Base-by-base conservation (phyloP, 352 stramenopile genomes). In the Heterotrichella gracilis region DNA sequence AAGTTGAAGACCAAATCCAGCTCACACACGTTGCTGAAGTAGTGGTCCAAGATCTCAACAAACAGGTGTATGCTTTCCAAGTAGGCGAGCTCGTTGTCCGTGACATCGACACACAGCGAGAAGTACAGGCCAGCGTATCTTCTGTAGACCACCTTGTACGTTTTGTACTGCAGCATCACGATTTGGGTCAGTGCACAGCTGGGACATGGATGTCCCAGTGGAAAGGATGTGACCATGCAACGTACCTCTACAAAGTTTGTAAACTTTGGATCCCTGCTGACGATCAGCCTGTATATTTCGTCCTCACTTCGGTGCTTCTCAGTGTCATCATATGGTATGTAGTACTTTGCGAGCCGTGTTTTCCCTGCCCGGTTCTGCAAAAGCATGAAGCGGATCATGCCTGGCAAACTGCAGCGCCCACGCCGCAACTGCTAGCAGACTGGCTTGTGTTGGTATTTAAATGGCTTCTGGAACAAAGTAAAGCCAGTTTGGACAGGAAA, bases 271-370 rank as follows among this genome's bases (percentile, higher is more conserved):
- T 92, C 85, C 68, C 86, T 79, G 3, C 77, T 79, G 19, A 90
- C 78, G 41, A 93, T 84, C 25, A 92, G 77, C 14, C 82, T 78
- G 74, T 91, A 82, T 73, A 93, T 87, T 72, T 94, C 85, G 64
- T 78, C 73, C 75, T 93, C 85, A 9, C 93, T 78, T 2, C 81
- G 80, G 64, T 79, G 69, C 72, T 80, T 78, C 25, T 83, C 78
- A 22, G 74, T 72, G 64, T 83, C 79, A 32, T 88, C 82, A 64
- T 86, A 79, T 21, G 83, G 78, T 69, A 85, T 80, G 76, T 95
- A 98, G 87, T 89, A 97, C 82, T 98, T 98, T 69, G 89, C 95
- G 25, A 98, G 77, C 4, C 92, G 81, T n/a, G 90, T 97, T 78
- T 97, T 97, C 25, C 92, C 92, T 80, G 97, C 90, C 9, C 87